Evolutionary conservation across 202 grass and related monocot species (phyloP).

Genomic region (Sporobolus alterniflorus): DNA sequence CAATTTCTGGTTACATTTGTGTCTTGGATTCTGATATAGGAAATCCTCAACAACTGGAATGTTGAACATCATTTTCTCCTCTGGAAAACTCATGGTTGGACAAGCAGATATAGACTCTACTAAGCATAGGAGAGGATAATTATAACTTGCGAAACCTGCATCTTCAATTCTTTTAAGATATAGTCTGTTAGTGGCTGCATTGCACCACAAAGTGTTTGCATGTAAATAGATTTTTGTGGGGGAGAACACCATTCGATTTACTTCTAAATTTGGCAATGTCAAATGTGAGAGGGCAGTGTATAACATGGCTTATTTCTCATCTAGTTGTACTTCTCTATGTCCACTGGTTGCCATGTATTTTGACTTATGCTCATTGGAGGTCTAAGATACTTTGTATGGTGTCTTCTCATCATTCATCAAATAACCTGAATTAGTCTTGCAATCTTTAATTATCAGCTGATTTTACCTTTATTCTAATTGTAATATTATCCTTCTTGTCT

Average conservation of each 20-base stretch:
- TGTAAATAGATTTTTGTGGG: neutral
- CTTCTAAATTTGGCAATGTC: conserved; percentile 1
- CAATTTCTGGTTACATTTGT: neutral
- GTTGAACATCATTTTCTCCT: neutral
- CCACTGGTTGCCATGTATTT: neutral
- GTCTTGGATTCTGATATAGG: neutral
- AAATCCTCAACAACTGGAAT: neutral
- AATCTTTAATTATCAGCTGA: conserved; percentile 3
- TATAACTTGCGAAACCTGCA: neutral
- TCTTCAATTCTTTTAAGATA: neutral
- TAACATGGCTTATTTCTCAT: neutral
- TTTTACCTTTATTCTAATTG: neutral
- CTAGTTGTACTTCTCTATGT: neutral
- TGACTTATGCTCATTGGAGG: conserved; percentile 2
- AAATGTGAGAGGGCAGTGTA: neutral
- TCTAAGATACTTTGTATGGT: conserved; percentile 9
- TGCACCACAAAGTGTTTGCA: neutral
- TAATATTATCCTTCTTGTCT: neutral
- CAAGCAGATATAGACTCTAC: neutral
- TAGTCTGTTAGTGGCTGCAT: too few species aligned
- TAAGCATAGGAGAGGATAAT: neutral
- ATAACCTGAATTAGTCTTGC: neutral
- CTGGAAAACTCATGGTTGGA: neutral
- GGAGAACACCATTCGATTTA: neutral
- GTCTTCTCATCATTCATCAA: neutral